phyloP scores from a whole-genome alignment of 1,284 basidiomycete species.

The Coniophora puteana region DNA sequence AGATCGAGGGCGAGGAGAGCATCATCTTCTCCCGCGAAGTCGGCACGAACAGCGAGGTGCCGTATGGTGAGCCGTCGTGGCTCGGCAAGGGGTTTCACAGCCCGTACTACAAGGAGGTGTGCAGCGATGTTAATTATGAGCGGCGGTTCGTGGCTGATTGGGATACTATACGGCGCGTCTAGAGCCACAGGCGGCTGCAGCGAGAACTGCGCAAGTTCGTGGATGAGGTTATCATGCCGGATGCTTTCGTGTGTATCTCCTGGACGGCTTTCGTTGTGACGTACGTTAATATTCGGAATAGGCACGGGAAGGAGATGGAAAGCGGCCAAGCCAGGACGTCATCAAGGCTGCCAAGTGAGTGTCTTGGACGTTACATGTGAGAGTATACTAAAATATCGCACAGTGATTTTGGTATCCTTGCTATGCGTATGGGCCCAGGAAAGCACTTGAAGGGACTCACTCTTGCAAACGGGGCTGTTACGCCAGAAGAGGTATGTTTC shows the following conservation, averaged over 20 bases:
- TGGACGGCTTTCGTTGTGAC: not conserved
- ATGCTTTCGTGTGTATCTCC: conserved; percentile 30
- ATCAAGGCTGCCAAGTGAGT: conserved; percentile 45
- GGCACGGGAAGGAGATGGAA: conserved; percentile 52
- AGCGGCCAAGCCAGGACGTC: conserved; percentile 41
- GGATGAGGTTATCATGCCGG: conserved; percentile 38
- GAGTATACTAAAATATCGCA: not conserved
- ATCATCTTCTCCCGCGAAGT: conserved; percentile 48
- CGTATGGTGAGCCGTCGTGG: conserved; percentile 85
- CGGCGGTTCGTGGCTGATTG: not conserved
- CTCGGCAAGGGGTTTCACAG: conserved; percentile 58
- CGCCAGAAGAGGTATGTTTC: conserved; percentile 69
- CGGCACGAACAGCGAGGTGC: conserved; percentile 68
- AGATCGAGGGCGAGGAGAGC: conserved; percentile 61
- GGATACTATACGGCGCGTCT: not conserved
- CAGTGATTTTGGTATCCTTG: conserved; percentile 60
- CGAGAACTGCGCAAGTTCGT: conserved; percentile 35
- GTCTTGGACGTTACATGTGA: not conserved
- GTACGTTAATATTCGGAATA: conserved; percentile 17
- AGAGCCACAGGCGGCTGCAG: conserved; percentile 39
- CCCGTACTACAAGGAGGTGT: conserved; percentile 68
- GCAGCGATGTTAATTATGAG: conserved; percentile 2
- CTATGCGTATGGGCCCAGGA: conserved; percentile 80
- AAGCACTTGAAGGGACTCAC: conserved; percentile 73
- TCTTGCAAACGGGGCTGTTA: conserved; percentile 73